phyloP scores from a whole-genome alignment of 1,284 basidiomycete genomes.

The Salmacisia buchloeana region DNA sequence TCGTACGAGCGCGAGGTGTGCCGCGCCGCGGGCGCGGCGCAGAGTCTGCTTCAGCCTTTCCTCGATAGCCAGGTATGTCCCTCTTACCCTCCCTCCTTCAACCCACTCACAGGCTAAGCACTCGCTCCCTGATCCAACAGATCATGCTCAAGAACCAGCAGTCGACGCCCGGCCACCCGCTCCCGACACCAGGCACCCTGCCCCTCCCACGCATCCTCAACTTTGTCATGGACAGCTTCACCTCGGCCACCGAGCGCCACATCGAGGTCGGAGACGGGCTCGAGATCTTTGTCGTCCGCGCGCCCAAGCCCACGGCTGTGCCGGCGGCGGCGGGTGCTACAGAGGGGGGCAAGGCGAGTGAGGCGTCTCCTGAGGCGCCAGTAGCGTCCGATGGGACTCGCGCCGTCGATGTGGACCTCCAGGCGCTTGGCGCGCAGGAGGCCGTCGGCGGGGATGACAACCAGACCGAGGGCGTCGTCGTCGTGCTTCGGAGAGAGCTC shows the following conservation, averaged over 20 bases:
- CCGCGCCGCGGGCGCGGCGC: slow-evolving; percentile 46
- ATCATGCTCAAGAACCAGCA: slow-evolving; percentile 49
- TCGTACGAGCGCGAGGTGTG: slow-evolving; percentile 48
- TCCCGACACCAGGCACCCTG: slow-evolving; percentile 44
- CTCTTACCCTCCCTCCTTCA: neutral
- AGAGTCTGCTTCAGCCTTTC: slow-evolving; percentile 48
- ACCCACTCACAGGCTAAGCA: no score
- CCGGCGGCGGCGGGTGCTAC: neutral
- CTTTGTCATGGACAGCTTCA: slow-evolving; percentile 47
- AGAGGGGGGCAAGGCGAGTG: neutral
- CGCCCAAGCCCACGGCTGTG: slow-evolving; percentile 9
- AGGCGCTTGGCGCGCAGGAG: slow-evolving; percentile 34
- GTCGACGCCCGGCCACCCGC: slow-evolving; percentile 27
- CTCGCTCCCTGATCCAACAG: slow-evolving; percentile 8
- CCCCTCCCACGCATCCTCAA: slow-evolving; percentile 35
- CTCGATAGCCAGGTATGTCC: slow-evolving; percentile 41
- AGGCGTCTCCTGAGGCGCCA: neutral
- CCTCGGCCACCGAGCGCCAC: slow-evolving; percentile 46
- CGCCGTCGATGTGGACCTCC: slow-evolving; percentile 24
- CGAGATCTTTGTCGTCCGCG: slow-evolving; percentile 46
- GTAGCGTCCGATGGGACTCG: slow-evolving; percentile 14
- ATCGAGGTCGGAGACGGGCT: slow-evolving; percentile 50
- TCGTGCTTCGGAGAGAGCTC: slow-evolving; percentile 47
- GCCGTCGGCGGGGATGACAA: slow-evolving; percentile 46
- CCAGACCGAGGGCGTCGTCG: slow-evolving; percentile 33